Evolutionary conservation across 495 filamentous ascomycete species (phyloP), one percentile per base, ranked within the genome.

Genomic region (Aspergillus asperescens): DNA sequence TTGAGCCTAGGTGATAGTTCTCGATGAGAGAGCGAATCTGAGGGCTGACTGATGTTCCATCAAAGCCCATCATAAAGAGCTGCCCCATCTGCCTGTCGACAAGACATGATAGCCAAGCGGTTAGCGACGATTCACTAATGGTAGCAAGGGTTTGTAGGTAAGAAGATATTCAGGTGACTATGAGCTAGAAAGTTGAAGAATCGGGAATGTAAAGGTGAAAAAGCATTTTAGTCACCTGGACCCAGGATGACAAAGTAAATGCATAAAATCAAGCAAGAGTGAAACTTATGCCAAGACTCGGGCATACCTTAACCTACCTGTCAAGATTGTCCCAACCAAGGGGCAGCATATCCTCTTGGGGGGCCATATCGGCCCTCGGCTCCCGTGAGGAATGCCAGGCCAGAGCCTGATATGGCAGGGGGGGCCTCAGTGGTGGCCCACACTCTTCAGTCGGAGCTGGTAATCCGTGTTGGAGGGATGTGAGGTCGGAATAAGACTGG

Each of bases 61-160:
- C 89, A 75, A 90, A 95, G 65, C 89, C 90, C 88, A 94, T 92
- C 79, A 94, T 92, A 71, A 95, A 84, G 69, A 94, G 82, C 77
- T 95, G 89, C 49, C 90, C 90, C 77, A 91, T 87, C 62, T 75
- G 72, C 64, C 74, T 77, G 55, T 58, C 54, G 31, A 54, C 37
- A 57, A 53, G 62, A 62, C 60, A 64, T 59, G 51, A 22, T 23
- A 43, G 24, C 47, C 34, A 76, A 81, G 28, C 75, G 80, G 66
- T 66, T 58, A 68, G 62, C 54, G 52, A n/a, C n/a, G n/a, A n/a
- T n/a, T n/a, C n/a, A n/a, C n/a, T n/a, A n/a, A n/a, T n/a, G n/a
- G n/a, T n/a, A n/a, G n/a, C n/a, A n/a, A n/a, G n/a, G n/a, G n/a
- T n/a, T n/a, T n/a, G n/a, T n/a, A n/a, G n/a, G n/a, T n/a, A n/a